Base-by-base conservation (phyloP, 83 land plant species). In the Larix sibirica region DNA sequence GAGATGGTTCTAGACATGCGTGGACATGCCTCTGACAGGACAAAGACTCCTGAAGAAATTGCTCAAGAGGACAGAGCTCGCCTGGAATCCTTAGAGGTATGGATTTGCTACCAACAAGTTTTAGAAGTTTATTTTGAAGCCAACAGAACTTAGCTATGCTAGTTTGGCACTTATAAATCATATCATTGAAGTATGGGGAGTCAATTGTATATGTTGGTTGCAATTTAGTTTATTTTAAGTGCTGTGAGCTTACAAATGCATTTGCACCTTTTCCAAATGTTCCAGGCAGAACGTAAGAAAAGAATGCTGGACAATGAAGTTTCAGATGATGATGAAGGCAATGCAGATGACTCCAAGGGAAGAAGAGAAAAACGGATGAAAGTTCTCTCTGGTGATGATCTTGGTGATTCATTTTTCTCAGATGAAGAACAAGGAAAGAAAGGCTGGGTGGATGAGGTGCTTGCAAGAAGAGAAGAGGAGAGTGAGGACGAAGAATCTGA, bases 381-480 rank as follows among this genome's bases (percentile, higher is more conserved):
- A 79, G 71, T 83, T 50, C 75, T 91, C 31, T 94, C 96, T 80
- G 99, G 99, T 8, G 99, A 97, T 91, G 99, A 95, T 88, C 88
- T 97, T 67, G 98, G 98, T 65, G 99, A 95, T 81, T 96, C 96
- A 59, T 95, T 95, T 71, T 65, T 85, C 0, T 9, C 85, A 79
- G 92, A 90, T 40, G 94, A 89, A 62, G 91, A 89, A 38, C 23
- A 69, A 28, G 71, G 66, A 59, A 83, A 87, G 80, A 89, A 79
- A 62, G 95, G 94, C 10, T 94, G 95, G 99, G 94, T 96, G 69
- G 95, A 94, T 86, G 93, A 89, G 78, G 90, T 96, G 40, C 86
- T 90, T 82, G 90, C 88, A 62, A 88, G 90, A 79, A 81, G 60
- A 12, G 84, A 83, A 36, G 82, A 82, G 54, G 82, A 58, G 4